phyloP scores from a whole-genome alignment of 495 filamentous ascomycete genomes.

The Aspergillus avenaceus region DNA sequence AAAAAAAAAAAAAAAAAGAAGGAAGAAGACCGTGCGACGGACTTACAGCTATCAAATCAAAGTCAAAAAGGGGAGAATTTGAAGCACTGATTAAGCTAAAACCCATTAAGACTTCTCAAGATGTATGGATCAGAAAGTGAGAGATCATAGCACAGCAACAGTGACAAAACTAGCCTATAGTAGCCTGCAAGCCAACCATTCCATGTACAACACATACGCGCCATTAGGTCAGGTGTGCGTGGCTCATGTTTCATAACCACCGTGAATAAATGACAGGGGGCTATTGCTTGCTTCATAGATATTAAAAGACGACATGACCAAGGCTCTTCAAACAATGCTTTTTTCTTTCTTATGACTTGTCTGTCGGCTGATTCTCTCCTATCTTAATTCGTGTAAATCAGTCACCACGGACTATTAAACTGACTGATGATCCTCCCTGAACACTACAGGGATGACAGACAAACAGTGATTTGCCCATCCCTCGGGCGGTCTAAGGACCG shows the following conservation, averaged over 20 bases:
- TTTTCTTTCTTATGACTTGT: not conserved
- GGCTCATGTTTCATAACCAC: slow-evolving; percentile 2
- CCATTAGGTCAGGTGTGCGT: not conserved
- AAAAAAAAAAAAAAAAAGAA: too few relatives aligned
- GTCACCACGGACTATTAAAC: not conserved
- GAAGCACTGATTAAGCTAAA: too few relatives aligned
- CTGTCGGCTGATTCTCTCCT: not conserved
- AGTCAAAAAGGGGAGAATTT: too few relatives aligned
- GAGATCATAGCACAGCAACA: too few relatives aligned
- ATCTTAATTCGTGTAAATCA: not conserved
- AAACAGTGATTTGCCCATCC: slow-evolving; percentile 3
- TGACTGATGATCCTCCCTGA: not conserved
- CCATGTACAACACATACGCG: too few relatives aligned
- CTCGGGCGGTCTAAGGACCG: not conserved
- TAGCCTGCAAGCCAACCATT: too few relatives aligned
- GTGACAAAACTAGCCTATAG: too few relatives aligned
- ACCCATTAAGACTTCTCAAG: too few relatives aligned
- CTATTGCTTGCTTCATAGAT: not conserved
- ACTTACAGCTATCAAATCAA: too few relatives aligned
- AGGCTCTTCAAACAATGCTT: not conserved
- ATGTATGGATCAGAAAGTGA: too few relatives aligned
- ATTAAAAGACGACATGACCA: not conserved
- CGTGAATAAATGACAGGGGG: not conserved
- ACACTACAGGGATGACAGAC: not conserved
- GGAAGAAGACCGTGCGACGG: too few relatives aligned